Evolutionary conservation across 208 protist species (phyloP), one percentile per base, ranked within the genome.

Genomic region (Tritrichomonas foetus): DNA sequence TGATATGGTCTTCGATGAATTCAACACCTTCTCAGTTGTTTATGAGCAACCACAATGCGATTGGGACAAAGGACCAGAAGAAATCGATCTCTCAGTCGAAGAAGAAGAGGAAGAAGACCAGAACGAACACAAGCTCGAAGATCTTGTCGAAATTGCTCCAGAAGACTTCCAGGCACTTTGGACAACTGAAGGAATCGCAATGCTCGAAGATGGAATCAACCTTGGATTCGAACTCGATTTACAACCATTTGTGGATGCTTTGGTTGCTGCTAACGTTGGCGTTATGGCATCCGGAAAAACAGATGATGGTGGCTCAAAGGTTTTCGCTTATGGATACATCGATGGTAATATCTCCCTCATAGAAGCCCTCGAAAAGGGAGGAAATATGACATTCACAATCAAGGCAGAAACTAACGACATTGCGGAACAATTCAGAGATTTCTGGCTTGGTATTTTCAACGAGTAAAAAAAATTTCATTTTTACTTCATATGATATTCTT

Each of bases 1-100:
- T 25, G 57, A 93, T 72, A 64, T 64, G 55, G 47, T 93, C 27
- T 93, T 93, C 41, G 89, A 93, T 69, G 89, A 93, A 44, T 93
- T 50, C 36, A 93, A 93, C 55, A 49, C 89, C 30, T 93, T 93
- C 55, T 64, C 89, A 2, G 89, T 93, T 55, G 5, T 69, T 22
- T 93, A 69, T 36, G 55, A 69, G 0, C 30, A 93, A 36, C 89
- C 89, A 64, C 27, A 69, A 27, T 13, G 1, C 20, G 55, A 72
- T 0, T 93, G 50, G 50, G 39, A 72, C 39, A 61, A 53, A 44
- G 14, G 47, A 50, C 30, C 3, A 22, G 89, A 93, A 64, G 89
- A 93, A 44, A 66, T 93, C 8, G 89, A 93, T 8, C 55, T 93
- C 13, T 3, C 50, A 39, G 55, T 72, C 89, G 57, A 69, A 8